Evolutionary conservation across 1,139 yeast species (phyloP), one percentile per base, ranked within the genome.

Genomic region (Magnusiomyces tetraspermus): DNA sequence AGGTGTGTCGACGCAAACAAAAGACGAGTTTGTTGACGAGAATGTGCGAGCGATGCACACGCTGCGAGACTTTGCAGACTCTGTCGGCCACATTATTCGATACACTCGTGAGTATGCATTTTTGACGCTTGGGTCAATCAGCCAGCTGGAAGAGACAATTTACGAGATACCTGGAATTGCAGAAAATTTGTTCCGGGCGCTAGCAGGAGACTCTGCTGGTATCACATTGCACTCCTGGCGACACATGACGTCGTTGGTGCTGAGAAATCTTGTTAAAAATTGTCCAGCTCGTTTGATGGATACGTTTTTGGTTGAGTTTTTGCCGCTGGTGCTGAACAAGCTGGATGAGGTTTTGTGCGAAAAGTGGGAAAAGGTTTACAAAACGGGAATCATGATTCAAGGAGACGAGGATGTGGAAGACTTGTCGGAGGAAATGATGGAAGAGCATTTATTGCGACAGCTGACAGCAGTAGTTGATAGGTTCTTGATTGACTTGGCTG

Each of bases 351-450:
- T 89, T 30, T 71, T 92, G 45, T 78, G 80, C 21, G 72, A 71
- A 41, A 83, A 78, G 66, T 92, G 99, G 99, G 81, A 77, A 30
- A 76, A 78, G 57, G 85, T 83, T 13, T 79, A 82, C 64, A 73
- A 75, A 59, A 76, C 76, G 55, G 95, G 95, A n/a, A 71, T 84
- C 52, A 85, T 81, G 62, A 71, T 83, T 51, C 82, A 77, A 60
- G 85, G 85, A 0, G 64, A 61, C 11, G 64, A 62, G 26, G 86
- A 83, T 57, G 95, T 87, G 61, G 94, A 84, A 54, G 83, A 88
- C 19, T 75, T 94, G 61, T 83, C 94, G n/a, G 97, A 90, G 63
- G 98, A 92, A 66, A 92, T 92, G 95, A 85, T 92, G 86, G 97
- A 92, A 61, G 98, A 92, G 66, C 96, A 92, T 67, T 77, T 92